Evolutionary conservation across 306 rosid species (phyloP).

Genomic region (Datisca glomerata): DNA sequence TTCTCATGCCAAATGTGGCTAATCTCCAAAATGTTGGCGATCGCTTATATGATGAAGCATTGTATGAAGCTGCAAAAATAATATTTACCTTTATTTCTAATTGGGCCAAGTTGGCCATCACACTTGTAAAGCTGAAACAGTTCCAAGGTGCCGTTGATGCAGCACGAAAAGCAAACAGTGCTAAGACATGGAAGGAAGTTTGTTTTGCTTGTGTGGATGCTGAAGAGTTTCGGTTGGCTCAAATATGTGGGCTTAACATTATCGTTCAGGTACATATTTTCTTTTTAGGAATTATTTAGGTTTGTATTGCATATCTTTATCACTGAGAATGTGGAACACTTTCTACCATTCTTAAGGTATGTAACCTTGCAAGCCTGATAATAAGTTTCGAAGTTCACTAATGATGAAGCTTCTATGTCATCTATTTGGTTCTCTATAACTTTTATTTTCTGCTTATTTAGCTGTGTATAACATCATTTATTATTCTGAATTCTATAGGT

Average conservation of each 20-base stretch:
- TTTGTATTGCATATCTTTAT: too few species aligned
- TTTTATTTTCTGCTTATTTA: too few species aligned
- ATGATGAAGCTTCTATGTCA: too few species aligned
- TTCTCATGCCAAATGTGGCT: slow-evolving; percentile 98
- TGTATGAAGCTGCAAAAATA: slow-evolving; percentile 95
- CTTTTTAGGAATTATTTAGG: too few species aligned
- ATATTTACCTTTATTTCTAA: slow-evolving; percentile 88
- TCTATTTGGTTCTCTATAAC: too few species aligned
- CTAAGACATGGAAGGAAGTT: slow-evolving; percentile 99
- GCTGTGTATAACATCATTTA: too few species aligned
- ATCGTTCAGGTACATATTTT: slow-evolving; percentile 76
- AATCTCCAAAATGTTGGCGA: slow-evolving; percentile 97
- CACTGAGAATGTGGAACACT: too few species aligned
- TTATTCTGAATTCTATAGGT: slow-evolving; percentile 35
- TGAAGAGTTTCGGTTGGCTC: slow-evolving; percentile 99
- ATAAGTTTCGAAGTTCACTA: too few species aligned
- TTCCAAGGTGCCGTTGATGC: slow-evolving; percentile 99
- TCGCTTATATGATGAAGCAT: slow-evolving; percentile 83
- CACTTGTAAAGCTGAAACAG: slow-evolving; percentile 87
- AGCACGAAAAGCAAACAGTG: slow-evolving; percentile 96
- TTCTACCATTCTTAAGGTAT: too few species aligned
- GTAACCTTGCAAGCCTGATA: too few species aligned
- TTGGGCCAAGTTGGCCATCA: slow-evolving; percentile 96
- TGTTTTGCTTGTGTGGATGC: slow-evolving; percentile 99
- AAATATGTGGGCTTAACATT: slow-evolving; percentile 96